Base-by-base conservation (phyloP, 768 basidiomycete species). In the Mycena galopus region DNA sequence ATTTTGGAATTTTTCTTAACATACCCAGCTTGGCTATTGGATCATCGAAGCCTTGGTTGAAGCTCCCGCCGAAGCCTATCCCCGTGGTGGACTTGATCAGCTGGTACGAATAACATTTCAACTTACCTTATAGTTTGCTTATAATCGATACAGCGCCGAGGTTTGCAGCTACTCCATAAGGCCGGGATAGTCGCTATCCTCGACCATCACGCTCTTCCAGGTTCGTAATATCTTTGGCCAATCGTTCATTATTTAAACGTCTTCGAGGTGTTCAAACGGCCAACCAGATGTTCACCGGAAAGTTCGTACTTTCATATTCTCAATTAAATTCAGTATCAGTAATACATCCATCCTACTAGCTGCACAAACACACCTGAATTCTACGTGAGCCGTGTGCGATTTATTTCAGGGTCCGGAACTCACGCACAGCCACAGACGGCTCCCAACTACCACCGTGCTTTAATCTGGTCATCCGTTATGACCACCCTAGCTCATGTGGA, bases 381-480 rank as follows among this genome's bases (percentile, higher is more conserved):
- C 81, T 95, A 95, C 75, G 93, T 93, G 47, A 71, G 87, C 14
- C 78, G 8, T 9, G 59, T 25, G 53, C 12, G 3, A 12, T 30
- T 11, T 35, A 23, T 35, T 19, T 61, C 2, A 7, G 2, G 35
- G 8, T n/a, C 29, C 72, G 42, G 73, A 44, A 29, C 60, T 35
- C 30, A 25, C 47, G 47, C 14, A 39, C 9, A 44, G 27, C 47
- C 8, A 3, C 65, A 93, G 93, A 94, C 91, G 2, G 82, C 84
- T 5, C 83, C 88, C 63, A 95, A 95, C 78, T 95, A 93, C 73
- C 88, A 90, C 69, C 91, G 94, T 8, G 94, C 94, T 10, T 83
- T 95, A 56, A 82, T 91, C n/a, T 95, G 94, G 94, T 90, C 93
- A 0, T 90, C 90, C 16, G 92, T 95, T 23, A 94, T 95, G 91